These are phyloP conservation scores for Boletus subcaerulescens DNA, from an alignment of 768 basidiomycete genomes.

Conservation along the genomic window DNA sequence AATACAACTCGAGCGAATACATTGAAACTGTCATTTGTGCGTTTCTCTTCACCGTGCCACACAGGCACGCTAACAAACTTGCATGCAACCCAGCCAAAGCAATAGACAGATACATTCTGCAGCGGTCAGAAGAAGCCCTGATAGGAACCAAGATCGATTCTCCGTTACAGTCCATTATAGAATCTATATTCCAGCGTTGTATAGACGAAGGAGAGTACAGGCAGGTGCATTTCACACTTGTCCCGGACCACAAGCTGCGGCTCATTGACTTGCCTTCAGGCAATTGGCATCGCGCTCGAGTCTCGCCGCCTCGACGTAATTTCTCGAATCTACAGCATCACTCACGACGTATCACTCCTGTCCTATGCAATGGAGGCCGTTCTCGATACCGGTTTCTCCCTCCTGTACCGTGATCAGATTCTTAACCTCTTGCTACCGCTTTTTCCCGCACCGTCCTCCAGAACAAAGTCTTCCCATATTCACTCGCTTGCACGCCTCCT, in stretches of 20 bases:
- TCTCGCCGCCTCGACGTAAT: conserved; percentile 87
- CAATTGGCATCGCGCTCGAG: conserved; percentile 93
- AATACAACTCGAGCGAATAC: conserved; percentile 74
- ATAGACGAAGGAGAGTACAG: conserved; percentile 87
- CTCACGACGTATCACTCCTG: conserved; percentile 73
- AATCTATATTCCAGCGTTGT: conserved; percentile 83
- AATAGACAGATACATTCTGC: conserved; percentile 87
- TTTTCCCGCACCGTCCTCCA: conserved; percentile 73
- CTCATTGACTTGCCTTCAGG: conserved; percentile 43
- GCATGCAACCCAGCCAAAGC: conserved; percentile 69
- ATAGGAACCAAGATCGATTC: conserved; percentile 67
- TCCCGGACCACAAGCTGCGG: not conserved
- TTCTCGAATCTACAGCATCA: conserved; percentile 67
- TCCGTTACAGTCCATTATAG: conserved; percentile 79
- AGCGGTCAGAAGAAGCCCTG: conserved; percentile 54
- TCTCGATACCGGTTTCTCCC: conserved; percentile 84
- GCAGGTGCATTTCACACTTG: conserved; percentile 52
- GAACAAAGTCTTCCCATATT: conserved; percentile 71
- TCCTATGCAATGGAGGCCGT: conserved; percentile 92
- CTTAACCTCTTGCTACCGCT: conserved; percentile 78
- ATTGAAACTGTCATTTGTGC: conserved; percentile 91
- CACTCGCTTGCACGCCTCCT: conserved; percentile 85
- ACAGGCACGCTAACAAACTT: not conserved
- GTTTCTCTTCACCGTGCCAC: conserved; percentile 40
- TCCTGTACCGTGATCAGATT: conserved; percentile 81